These are phyloP conservation scores for Lepiota venenata DNA, from an alignment of 768 basidiomycete genomes.

Conservation along the genomic window DNA sequence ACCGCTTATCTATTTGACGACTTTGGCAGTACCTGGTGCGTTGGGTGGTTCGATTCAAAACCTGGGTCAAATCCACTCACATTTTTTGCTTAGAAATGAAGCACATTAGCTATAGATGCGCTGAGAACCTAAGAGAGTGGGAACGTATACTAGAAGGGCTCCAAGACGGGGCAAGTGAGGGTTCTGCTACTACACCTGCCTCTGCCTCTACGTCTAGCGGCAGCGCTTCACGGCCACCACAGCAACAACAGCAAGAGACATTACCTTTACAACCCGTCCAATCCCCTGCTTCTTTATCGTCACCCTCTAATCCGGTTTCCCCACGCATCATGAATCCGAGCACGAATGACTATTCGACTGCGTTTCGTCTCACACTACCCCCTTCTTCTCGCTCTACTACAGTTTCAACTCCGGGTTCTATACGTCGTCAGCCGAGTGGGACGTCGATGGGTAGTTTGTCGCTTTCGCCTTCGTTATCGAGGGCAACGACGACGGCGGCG, in stretches of 20 bases:
- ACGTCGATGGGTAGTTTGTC: not conserved
- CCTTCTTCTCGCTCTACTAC: not conserved
- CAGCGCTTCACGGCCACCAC: not conserved
- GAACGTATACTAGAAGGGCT: constrained; percentile 3
- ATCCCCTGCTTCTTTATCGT: not conserved
- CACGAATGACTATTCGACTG: constrained; percentile 7
- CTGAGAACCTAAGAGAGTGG: constrained; percentile 9
- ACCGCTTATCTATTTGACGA: constrained; percentile 78
- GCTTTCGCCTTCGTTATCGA: constrained; percentile 2
- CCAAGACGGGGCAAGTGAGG: not conserved
- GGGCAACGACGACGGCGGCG: not conserved
- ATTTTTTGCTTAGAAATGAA: not conserved
- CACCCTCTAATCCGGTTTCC: constrained; percentile 3
- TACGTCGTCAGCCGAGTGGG: not conserved
- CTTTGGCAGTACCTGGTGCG: constrained; percentile 72
- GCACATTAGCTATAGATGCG: constrained; percentile 7
- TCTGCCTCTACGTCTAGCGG: not conserved
- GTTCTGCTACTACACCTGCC: not conserved
- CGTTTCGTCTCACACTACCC: constrained; percentile 2
- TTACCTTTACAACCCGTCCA: not conserved
- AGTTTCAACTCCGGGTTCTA: not conserved
- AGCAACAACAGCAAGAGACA: not conserved
- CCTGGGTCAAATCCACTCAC: not conserved
- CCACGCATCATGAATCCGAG: constrained; percentile 4
- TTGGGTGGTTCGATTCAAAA: constrained; percentile 5